Conservation (phyloP, 768 basidiomycete genomes). For the Galerina sulciceps region DNA sequence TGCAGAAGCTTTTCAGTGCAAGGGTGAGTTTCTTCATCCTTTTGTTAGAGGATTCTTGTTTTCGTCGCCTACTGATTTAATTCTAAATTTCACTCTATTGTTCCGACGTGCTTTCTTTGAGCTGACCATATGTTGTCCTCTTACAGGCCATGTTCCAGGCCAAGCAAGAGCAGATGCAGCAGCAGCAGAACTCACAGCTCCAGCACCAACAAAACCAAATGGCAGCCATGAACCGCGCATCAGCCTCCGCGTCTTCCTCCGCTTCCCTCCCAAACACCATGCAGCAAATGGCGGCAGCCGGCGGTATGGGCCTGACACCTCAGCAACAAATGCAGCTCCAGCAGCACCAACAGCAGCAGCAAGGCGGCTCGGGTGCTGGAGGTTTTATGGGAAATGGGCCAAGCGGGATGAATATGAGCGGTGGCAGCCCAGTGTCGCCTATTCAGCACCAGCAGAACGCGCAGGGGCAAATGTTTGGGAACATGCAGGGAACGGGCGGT, state of each 20-base stretch:
- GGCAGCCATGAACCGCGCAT: constrained; percentile 19
- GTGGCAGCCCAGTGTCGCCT: constrained; percentile 20
- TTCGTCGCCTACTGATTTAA: not conserved
- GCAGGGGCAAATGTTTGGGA: constrained; percentile 23
- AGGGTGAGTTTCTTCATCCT: constrained; percentile 44
- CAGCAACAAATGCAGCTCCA: constrained; percentile 16
- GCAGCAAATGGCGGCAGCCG: constrained; percentile 12
- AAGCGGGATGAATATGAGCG: not conserved
- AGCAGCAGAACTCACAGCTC: not conserved
- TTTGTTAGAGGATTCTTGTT: not conserved
- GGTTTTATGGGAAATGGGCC: constrained; percentile 12
- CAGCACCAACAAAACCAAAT: constrained; percentile 23
- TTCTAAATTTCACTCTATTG: not conserved
- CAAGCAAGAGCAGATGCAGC: constrained; percentile 23
- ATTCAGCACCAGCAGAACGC: constrained; percentile 29
- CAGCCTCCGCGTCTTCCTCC: constrained; percentile 9
- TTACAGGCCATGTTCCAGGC: constrained; percentile 28
- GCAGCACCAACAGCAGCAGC: constrained; percentile 15
- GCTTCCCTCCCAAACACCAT: constrained; percentile 17
- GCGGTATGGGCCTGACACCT: constrained; percentile 4
- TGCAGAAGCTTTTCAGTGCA: constrained; percentile 58
- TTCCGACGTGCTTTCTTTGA: not conserved
- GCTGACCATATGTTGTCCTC: constrained; percentile 3
- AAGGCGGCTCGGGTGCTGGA: constrained; percentile 13
- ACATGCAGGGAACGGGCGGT: constrained; percentile 22